Conservation (phyloP, 106 monocot genomes). For the Dactylorhiza incarnata region DNA sequence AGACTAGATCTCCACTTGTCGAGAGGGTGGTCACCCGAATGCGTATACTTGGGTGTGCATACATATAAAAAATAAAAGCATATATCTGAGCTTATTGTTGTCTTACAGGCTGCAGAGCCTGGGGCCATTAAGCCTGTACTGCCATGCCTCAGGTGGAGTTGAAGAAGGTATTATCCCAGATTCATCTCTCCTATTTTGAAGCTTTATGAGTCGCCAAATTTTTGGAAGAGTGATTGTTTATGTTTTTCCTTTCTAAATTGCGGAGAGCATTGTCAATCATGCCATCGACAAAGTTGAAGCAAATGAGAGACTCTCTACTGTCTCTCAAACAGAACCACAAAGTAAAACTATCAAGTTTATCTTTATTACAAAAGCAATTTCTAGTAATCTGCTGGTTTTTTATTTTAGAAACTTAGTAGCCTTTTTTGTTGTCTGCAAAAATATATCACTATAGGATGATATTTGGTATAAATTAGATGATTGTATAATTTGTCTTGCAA, state of each 20-base stretch:
- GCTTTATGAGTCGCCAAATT: neutral
- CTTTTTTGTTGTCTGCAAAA: too few species aligned
- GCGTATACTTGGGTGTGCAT: too few species aligned
- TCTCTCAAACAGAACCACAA: constrained; percentile 81
- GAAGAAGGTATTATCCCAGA: constrained; percentile 46
- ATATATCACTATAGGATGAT: too few species aligned
- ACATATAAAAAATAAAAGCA: neutral
- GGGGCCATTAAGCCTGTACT: constrained; percentile 40
- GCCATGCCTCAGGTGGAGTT: constrained; percentile 34
- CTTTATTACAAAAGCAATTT: neutral
- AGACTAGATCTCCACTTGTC: too few species aligned
- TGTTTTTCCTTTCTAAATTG: neutral
- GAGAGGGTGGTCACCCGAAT: too few species aligned
- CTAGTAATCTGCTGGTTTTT: too few species aligned
- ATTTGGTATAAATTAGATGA: too few species aligned
- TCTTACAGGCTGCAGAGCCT: constrained; percentile 71
- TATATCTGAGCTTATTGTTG: neutral
- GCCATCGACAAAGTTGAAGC: constrained; percentile 77
- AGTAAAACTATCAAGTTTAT: constrained; percentile 19
- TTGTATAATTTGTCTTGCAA: too few species aligned
- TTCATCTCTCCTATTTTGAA: neutral
- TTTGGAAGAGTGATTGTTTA: neutral
- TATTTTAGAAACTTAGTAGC: too few species aligned
- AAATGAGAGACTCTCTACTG: constrained; percentile 84
- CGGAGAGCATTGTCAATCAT: constrained; percentile 70